Base-by-base conservation (phyloP, 768 basidiomycete genomes). In the Suillus bovinus region DNA sequence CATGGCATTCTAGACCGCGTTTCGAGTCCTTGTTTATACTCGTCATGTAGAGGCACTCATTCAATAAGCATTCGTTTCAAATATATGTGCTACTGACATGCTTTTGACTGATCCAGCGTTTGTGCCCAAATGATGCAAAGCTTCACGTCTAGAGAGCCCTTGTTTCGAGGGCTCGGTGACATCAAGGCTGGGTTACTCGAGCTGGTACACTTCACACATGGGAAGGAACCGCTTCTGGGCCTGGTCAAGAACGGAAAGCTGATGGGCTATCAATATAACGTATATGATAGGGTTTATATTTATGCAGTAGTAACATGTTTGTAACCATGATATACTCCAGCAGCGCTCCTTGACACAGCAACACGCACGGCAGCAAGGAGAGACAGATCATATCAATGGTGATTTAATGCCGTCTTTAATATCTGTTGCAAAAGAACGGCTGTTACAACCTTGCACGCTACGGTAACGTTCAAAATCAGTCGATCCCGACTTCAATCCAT, bases 201-300 rank as follows among this genome's bases (percentile, higher is more conserved):
- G 68, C 79, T 74, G 83, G 82, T 82, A 80, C 66, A 79, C 74
- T 77, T 68, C 70, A 62, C 62, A 58, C 56, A 54, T 11, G 59
- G 55, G 74, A 74, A 79, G 81, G 78, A 84, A 81, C 82, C 78
- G 78, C 69, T 66, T 69, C 65, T 61, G 63, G 64, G 63, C 68
- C 68, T 69, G 65, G 79, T 76, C 79, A 80, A 85, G 84, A 85
- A 85, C 83, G 83, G 83, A 84, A 82, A 84, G 79, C 84, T 85
- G 83, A 85, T 73, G 75, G 73, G 71, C 61, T 52, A 31, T 52
- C 50, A 13, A 33, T 52, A 33, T 33, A 29, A 52, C 29, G 10
- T 52, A 52, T 34, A 7, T 34, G 33, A 34, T 52, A 31, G 50
- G 27, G 50, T 52, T n/a, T 33, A 52, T 33, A 33, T 52, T 52